Evolutionary conservation across 2,329 filamentous ascomycete species (phyloP).

Genomic region (Sarocladium oryzae): DNA sequence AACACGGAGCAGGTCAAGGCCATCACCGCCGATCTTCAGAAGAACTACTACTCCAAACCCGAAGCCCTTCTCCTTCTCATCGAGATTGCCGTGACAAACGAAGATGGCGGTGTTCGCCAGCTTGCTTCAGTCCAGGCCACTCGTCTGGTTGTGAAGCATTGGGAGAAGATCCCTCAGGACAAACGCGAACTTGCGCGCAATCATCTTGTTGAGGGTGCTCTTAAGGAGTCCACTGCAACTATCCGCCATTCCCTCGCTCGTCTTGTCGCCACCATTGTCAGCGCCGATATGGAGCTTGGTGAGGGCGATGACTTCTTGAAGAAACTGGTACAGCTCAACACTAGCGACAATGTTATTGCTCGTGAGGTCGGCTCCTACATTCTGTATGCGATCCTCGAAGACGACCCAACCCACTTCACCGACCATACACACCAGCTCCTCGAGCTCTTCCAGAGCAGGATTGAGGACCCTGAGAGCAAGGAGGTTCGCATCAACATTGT

Average conservation of each 20-base stretch:
- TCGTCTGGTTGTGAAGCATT: conserved; percentile 79
- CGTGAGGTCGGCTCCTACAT: conserved; percentile 91
- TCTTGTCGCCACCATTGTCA: conserved; percentile 80
- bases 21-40: conserved; percentile 83
- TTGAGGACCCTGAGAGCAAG: conserved; percentile 82
- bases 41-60: conserved; percentile 84
- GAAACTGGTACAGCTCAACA: conserved; percentile 72
- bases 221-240: conserved; percentile 70
- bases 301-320: conserved; percentile 80
- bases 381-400: conserved; percentile 85
- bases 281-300: conserved; percentile 65
- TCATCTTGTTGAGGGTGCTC: conserved; percentile 74
- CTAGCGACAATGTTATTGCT: conserved; percentile 66
- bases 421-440: conserved; percentile 77
- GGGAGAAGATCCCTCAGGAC: conserved; percentile 63
- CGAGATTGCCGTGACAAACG: conserved; percentile 78
- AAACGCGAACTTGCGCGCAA: conserved; percentile 78
- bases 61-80: conserved; percentile 80
- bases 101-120: conserved; percentile 69
- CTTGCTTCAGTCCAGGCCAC: conserved; percentile 86
- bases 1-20: conserved; percentile 86
- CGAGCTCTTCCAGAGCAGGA: conserved; percentile 75
- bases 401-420: conserved; percentile 75
- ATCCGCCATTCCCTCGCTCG: conserved; percentile 83
- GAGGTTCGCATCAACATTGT: conserved; percentile 95